These are phyloP conservation scores for Tillandsia fasciculata DNA, from an alignment of 176 grass and related monocot genomes.

Conservation along the genomic window DNA sequence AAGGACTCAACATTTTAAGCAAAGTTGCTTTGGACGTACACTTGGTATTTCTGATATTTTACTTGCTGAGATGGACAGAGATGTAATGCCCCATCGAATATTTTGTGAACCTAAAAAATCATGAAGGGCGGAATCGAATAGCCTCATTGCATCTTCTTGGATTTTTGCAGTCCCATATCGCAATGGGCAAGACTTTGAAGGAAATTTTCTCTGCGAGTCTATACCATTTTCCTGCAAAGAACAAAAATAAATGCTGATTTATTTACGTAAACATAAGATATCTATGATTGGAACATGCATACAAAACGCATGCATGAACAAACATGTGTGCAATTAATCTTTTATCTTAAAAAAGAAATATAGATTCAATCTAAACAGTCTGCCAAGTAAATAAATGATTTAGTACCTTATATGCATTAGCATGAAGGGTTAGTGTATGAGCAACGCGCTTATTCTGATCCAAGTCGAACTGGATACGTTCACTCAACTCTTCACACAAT, in stretches of 20 bases:
- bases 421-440: slow-evolving; percentile 70
- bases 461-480: slow-evolving; percentile 80
- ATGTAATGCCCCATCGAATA: slow-evolving; percentile 70
- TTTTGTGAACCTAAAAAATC: slow-evolving; percentile 78
- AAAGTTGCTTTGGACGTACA: slow-evolving; percentile 28
- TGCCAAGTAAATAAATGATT: background rate
- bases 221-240: slow-evolving; percentile 34
- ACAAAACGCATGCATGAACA: background rate
- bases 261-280: background rate
- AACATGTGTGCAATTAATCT: slow-evolving; percentile 3
- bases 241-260: slow-evolving; percentile 9
- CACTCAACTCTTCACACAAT: slow-evolving; percentile 86
- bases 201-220: slow-evolving; percentile 62
- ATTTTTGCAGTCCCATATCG: slow-evolving; percentile 85
- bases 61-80: slow-evolving; percentile 84
- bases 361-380: slow-evolving; percentile 2
- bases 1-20: background rate
- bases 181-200: slow-evolving; percentile 86
- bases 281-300: background rate
- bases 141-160: slow-evolving; percentile 85
- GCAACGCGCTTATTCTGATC: slow-evolving; percentile 76
- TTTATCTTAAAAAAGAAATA: background rate
- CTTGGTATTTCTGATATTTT: slow-evolving; percentile 81
- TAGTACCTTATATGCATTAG: slow-evolving; percentile 72
- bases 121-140: slow-evolving; percentile 65